These are phyloP conservation scores for Xylaria sp. DNA, from an alignment of 2,329 filamentous ascomycete species.

Conservation along the genomic window DNA sequence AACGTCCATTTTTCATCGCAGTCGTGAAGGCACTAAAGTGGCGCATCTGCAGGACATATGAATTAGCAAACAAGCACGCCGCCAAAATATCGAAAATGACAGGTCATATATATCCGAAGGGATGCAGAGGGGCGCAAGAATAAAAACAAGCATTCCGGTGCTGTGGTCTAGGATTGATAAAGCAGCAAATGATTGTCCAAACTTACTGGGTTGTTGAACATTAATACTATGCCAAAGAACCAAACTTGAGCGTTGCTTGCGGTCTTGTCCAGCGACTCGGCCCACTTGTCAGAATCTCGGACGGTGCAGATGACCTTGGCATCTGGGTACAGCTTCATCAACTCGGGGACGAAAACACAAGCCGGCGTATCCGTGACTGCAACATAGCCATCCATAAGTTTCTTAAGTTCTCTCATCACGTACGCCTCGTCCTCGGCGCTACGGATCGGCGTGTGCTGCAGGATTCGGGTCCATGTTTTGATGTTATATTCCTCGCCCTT, in stretches of 20 bases:
- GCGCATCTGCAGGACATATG: slow-evolving; percentile 32
- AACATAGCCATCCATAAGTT: slow-evolving; percentile 46
- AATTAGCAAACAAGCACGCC: slow-evolving; percentile 15
- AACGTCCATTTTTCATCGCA: slow-evolving; percentile 39
- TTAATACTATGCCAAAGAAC: slow-evolving; percentile 37
- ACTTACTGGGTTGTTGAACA: slow-evolving; percentile 38
- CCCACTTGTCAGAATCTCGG: slow-evolving; percentile 46
- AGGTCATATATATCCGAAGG: neutral
- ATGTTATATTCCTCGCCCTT: slow-evolving; percentile 39
- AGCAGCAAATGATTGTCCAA: neutral
- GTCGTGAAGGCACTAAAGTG: slow-evolving; percentile 40
- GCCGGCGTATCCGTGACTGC: slow-evolving; percentile 46
- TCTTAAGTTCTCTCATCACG: slow-evolving; percentile 32
- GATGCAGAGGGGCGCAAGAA: neutral
- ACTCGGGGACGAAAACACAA: slow-evolving; percentile 45
- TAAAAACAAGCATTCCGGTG: neutral
- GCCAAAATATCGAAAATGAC: neutral
- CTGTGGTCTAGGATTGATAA: neutral
- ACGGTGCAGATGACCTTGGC: slow-evolving; percentile 48
- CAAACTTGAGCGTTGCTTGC: slow-evolving; percentile 39
- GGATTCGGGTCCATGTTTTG: slow-evolving; percentile 41
- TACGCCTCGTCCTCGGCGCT: slow-evolving; percentile 36
- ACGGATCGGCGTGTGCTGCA: slow-evolving; percentile 38
- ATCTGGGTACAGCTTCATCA: slow-evolving; percentile 47
- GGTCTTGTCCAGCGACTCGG: slow-evolving; percentile 41